A percentile compares a stretch with the other conserved stretches of the same genome.
These are phyloP conservation scores for Hydrangea macrophylla DNA, from an alignment of 148 eudicot species.

Conservation along the genomic window DNA sequence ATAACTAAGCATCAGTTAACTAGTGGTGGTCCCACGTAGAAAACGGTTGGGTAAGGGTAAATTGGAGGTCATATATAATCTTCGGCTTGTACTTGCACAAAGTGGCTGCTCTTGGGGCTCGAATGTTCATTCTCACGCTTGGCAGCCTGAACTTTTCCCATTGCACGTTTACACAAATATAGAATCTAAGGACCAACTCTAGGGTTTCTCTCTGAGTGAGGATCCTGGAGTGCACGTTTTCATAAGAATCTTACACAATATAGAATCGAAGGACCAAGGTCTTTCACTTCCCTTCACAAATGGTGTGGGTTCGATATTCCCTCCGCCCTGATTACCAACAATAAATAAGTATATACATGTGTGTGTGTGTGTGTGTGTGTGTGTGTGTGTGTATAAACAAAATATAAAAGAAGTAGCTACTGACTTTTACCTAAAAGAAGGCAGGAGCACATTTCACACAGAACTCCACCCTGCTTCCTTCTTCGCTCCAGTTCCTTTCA, in stretches of 20 bases:
- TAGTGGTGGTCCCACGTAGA: no score
- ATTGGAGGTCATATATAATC: no score
- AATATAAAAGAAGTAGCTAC: no score
- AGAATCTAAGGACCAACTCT: not conserved
- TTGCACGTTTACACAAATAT: no score
- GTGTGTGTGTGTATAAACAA: no score
- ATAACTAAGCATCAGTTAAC: no score
- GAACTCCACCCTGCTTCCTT: conserved; percentile 88
- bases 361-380: no score
- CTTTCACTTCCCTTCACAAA: not conserved
- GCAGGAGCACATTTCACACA: conserved; percentile 25
- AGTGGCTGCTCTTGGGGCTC: no score
- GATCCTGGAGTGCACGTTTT: not conserved
- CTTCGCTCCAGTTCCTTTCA: conserved; percentile 50
- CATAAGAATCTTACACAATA: not conserved
- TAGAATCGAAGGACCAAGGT: not conserved
- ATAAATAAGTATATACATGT: not conserved
- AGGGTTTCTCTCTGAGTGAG: not conserved
- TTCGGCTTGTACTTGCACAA: no score
- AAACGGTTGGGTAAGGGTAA: no score
- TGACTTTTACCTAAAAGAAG: not conserved
- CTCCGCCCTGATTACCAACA: not conserved
- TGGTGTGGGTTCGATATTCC: not conserved
- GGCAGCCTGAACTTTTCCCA: no score
- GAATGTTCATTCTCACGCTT: no score